Evolutionary conservation across 768 basidiomycete species (phyloP), one percentile per base, ranked within the genome.

Genomic region (Termitomyces eurrhizus): DNA sequence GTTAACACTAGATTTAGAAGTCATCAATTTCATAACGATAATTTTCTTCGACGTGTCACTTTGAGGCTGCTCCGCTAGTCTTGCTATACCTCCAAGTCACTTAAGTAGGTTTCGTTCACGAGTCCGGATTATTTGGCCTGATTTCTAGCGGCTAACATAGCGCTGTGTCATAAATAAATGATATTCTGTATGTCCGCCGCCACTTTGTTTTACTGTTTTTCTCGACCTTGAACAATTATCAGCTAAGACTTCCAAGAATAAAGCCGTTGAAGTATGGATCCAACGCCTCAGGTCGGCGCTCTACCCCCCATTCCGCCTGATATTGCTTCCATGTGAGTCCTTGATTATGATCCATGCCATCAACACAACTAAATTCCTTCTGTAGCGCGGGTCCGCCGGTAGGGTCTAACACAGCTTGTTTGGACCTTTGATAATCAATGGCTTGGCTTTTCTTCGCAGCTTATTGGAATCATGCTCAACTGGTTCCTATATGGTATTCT

Each of bases 401-500:
- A 44, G n/a, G 37, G 13, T 33, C n/a, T n/a, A 21, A n/a, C 21
- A 29, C 18, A 35, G 12, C 18, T 36, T 33, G 18, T 8, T 36
- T 33, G 54, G 8, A 14, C 39, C n/a, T n/a, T 44, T 8, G 1
- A 42, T 44, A 2, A 55, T 32, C 7, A 4, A 55, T 33, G n/a
- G 3, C 7, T 32, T 5, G 42, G 6, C 32, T 4, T 33, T n/a
- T 44, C 18, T 12, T 21, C 33, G 18, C 12, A 61, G 60, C 55
- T 61, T 36, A 50, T 61, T 24, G 60, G 60, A 21, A 57, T 61
- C 49, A 61, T 61, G 55, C 55, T 61, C 32, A 61, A 61, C 26
- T 61, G 60, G 60, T 61, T 61, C 50, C 16, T 61, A 21, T 61
- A 61, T 32, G 60, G 60, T 21, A 57, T 61, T 35, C 55, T 61